These are phyloP conservation scores for Globisporangium irregulare DNA, from an alignment of 352 stramenopile species.

Conservation along the genomic window DNA sequence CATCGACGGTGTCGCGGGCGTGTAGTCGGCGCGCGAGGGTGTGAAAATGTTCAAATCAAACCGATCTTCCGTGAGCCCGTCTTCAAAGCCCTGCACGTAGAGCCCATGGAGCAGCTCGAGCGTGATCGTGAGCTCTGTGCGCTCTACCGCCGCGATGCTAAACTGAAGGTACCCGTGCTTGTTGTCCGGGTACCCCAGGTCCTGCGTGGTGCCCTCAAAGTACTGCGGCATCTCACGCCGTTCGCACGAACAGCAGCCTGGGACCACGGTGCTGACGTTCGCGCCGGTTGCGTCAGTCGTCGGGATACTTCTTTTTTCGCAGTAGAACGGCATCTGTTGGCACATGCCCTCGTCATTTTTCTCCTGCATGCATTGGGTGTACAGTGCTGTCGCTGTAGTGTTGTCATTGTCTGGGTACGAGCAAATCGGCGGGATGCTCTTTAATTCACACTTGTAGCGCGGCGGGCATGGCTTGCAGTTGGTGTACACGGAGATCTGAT, in stretches of 20 bases:
- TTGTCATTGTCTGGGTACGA: slow-evolving; percentile 63
- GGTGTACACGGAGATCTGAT: slow-evolving; percentile 92
- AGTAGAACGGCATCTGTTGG: slow-evolving; percentile 65
- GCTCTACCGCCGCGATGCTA: slow-evolving; percentile 75
- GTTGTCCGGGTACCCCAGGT: slow-evolving; percentile 91
- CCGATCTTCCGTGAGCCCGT: slow-evolving; percentile 68
- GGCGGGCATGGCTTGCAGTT: slow-evolving; percentile 95
- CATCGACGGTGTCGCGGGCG: slow-evolving; percentile 43
- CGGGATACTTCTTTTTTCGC: slow-evolving; percentile 30
- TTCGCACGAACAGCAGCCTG: slow-evolving; percentile 89
- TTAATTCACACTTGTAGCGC: slow-evolving; percentile 86
- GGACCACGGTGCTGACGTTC: slow-evolving; percentile 17
- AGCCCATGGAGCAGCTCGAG: slow-evolving; percentile 93
- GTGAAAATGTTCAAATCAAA: slow-evolving; percentile 90
- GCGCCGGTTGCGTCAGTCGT: slow-evolving; percentile 26
- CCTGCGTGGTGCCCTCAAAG: slow-evolving; percentile 63
- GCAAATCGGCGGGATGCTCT: slow-evolving; percentile 43
- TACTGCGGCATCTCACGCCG: slow-evolving; percentile 86
- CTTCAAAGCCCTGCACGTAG: slow-evolving; percentile 91
- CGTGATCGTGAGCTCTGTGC: slow-evolving; percentile 86
- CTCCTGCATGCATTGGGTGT: slow-evolving; percentile 42
- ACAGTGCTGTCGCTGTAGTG: slow-evolving; percentile 35
- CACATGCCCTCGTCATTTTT: slow-evolving; percentile 41
- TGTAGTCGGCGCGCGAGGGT: slow-evolving; percentile 76
- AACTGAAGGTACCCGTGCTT: slow-evolving; percentile 95